Evolutionary conservation across 306 rosid genomes (phyloP), one percentile per base, ranked within the genome.

Genomic region (Dicorynia guianensis): DNA sequence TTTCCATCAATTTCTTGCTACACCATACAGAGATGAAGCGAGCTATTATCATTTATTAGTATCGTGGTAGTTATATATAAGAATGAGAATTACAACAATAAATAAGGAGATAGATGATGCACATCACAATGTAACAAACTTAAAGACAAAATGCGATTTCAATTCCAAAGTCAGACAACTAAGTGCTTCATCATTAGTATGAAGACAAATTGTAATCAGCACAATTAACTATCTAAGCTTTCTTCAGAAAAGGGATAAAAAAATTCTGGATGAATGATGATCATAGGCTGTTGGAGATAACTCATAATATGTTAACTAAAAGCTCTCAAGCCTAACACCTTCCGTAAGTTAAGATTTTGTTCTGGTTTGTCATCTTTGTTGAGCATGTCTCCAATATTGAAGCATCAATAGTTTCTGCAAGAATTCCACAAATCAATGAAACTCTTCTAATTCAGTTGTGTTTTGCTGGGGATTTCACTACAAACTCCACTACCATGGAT

Each of bases 1-100:
- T 76, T 93, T 55, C 99, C 99, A 15, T 92, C 90, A 59, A 89
- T 66, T 1, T 92, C 96, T 53, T 87, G 89, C 99, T 96, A 96
- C 35, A 77, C 9, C 52, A 83, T 57, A 36, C 70, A 78, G 0
- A 72, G 46, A 76, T 72, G 42, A 52, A 69, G 44, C 55, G 39
- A 17, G 35, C 38, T 58, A 64, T 79, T 19, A 59, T 25, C 30
- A 25, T 25, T 25, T 25, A 25, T 54, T 10, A 72, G 67, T n/a
- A 53, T 62, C 65, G 61, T 30, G 20, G 35, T 18, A 34, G 44
- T 20, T 25, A 25, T 25, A 25, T 25, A 25, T 20, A 58, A 5
- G 10, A 33, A 8, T 11, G 10, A 58, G 43, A 57, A 33, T 40
- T 44, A 68, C 30, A 25, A 12, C 33, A 0, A 40, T 11, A 11